phyloP scores from a whole-genome alignment of 164 flowering plant species.

The Amborella trichopoda region DNA sequence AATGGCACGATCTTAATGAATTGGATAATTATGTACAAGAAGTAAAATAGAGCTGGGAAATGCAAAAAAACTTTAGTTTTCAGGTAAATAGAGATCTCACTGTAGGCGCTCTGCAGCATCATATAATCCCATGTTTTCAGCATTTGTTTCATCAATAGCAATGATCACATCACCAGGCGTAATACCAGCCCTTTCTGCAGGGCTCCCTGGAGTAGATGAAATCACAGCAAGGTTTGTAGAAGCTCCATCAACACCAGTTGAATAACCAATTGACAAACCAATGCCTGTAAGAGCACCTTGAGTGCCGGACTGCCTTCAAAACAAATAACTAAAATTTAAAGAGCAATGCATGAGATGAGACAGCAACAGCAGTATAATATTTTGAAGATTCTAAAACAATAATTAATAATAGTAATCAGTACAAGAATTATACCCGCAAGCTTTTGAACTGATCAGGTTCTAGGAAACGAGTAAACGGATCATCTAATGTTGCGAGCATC shows the following conservation, averaged over 20 bases:
- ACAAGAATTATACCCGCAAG: conserved; percentile 54
- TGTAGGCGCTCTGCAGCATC: conserved; percentile 94
- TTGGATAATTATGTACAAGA: too few relatives aligned
- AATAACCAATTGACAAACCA: conserved; percentile 90
- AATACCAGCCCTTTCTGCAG: conserved; percentile 83
- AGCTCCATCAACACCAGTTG: conserved; percentile 36
- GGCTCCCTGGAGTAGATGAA: conserved; percentile 91
- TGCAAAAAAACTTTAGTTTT: too few relatives aligned
- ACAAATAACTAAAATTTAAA: too few relatives aligned
- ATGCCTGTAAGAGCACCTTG: conserved; percentile 94
- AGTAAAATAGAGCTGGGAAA: too few relatives aligned
- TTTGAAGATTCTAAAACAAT: not conserved
- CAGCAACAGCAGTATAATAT: not conserved
- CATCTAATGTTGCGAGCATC: conserved; percentile 88
- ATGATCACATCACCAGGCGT: conserved; percentile 72
- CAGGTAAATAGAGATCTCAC: conserved; percentile 29
- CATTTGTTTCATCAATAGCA: conserved; percentile 56
- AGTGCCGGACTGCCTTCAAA: conserved; percentile 99
- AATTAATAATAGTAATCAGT: conserved; percentile 8
- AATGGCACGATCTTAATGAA: too few relatives aligned
- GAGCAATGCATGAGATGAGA: not conserved
- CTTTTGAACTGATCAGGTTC: conserved; percentile 88
- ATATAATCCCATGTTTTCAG: conserved; percentile 78
- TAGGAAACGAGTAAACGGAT: conserved; percentile 92
- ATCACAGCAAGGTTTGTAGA: conserved; percentile 68